These are phyloP conservation scores for Chlorella sp. DNA, from an alignment of 139 green algal genomes.

Conservation along the genomic window DNA sequence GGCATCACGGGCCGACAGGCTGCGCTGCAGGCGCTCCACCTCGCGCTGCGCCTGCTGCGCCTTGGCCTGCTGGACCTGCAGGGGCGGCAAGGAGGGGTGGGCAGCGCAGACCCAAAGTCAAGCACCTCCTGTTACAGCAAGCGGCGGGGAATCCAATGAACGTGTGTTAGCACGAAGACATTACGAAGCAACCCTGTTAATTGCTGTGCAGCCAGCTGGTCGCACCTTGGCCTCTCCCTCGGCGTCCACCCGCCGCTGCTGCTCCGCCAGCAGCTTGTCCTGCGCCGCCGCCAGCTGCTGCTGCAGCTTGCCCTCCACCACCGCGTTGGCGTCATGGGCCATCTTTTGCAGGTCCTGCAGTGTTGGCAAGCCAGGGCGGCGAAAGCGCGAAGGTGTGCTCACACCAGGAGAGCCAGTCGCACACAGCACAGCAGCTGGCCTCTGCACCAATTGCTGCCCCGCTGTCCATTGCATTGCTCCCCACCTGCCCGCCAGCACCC, in stretches of 20 bases:
- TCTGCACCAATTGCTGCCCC: too few relatives aligned
- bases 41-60: slow-evolving; percentile 26
- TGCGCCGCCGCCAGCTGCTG: slow-evolving; percentile 13
- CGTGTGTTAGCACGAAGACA: background rate
- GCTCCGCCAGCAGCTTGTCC: slow-evolving; percentile 19
- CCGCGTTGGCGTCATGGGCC: background rate
- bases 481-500: background rate
- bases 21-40: slow-evolving; percentile 29
- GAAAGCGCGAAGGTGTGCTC: background rate
- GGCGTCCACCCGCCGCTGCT: slow-evolving; percentile 7
- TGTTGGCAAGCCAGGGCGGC: background rate
- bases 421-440: too few relatives aligned
- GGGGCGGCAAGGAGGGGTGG: background rate
- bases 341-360: slow-evolving; percentile 30
- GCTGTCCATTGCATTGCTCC: background rate
- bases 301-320: slow-evolving; percentile 30
- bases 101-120: background rate
- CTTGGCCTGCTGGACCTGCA: slow-evolving; percentile 26
- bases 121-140: too few relatives aligned
- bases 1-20: slow-evolving; percentile 1
- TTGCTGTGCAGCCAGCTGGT: background rate
- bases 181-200: background rate
- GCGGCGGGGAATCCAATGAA: too few relatives aligned
- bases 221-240: slow-evolving; percentile 19
- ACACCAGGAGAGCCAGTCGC: too few relatives aligned